A percentile compares a stretch with the other conserved stretches of the same genome.
Evolutionary conservation across 2,329 filamentous ascomycete genomes (phyloP).

Genomic region (Bimuria novae-zelandiae): DNA sequence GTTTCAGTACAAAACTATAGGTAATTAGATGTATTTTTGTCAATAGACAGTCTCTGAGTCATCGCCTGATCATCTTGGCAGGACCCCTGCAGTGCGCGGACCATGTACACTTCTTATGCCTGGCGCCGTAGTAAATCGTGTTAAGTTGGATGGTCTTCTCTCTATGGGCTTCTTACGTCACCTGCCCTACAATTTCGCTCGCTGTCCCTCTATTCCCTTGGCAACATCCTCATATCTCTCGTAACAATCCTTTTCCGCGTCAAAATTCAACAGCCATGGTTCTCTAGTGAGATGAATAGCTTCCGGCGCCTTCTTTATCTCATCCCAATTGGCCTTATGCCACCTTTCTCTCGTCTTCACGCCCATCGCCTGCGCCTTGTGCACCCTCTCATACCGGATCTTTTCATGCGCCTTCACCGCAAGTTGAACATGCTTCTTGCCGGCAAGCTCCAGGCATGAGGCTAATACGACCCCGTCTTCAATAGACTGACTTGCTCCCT

Average conservation of each 20-base stretch:
- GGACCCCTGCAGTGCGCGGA: too few relatives aligned
- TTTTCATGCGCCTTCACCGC: constrained; percentile 38
- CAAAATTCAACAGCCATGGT: constrained; percentile 37
- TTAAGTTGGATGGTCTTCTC: too few relatives aligned
- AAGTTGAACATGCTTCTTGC: constrained; percentile 29
- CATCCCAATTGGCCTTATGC: constrained; percentile 39
- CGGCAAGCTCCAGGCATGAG: constrained; percentile 30
- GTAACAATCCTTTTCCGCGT: constrained; percentile 38
- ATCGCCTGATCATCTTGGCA: too few relatives aligned
- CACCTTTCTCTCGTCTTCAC: constrained; percentile 37
- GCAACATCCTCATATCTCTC: constrained; percentile 33
- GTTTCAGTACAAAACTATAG: too few relatives aligned
- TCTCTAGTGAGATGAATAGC: constrained; percentile 36
- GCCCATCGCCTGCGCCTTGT: constrained; percentile 34
- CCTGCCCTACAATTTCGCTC: constrained; percentile 21
- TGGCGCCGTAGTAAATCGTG: too few relatives aligned
- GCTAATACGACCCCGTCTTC: constrained; percentile 51
- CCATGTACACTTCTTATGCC: too few relatives aligned
- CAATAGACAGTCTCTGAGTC: too few relatives aligned
- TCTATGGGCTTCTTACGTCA: too few relatives aligned
- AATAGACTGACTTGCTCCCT: constrained; percentile 59
- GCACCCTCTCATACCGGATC: constrained; percentile 37
- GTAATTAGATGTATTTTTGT: too few relatives aligned
- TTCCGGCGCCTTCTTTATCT: constrained; percentile 31
- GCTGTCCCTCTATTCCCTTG: constrained; percentile 14